phyloP scores from a whole-genome alignment of 2,329 filamentous ascomycete genomes.

The Thielaviopsis punctulata region DNA sequence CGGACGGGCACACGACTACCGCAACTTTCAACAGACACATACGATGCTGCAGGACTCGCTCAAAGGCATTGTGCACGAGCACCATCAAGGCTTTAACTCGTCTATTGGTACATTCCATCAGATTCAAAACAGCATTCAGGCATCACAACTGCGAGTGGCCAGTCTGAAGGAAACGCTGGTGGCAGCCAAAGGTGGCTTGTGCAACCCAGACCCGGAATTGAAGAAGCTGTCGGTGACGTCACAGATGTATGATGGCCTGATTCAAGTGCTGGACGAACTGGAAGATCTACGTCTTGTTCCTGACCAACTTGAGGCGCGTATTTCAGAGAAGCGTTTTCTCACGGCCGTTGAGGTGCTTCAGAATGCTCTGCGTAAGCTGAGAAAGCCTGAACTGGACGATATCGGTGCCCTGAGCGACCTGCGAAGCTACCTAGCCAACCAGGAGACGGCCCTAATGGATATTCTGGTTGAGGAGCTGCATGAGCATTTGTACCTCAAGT shows the following conservation, averaged over 20 bases:
- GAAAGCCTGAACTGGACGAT: conserved; percentile 74
- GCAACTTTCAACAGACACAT: conserved; percentile 69
- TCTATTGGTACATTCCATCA: conserved; percentile 98
- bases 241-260: conserved; percentile 75
- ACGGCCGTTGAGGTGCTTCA: conserved; percentile 85
- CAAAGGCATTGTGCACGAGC: conserved; percentile 92
- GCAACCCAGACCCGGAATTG: conserved; percentile 74
- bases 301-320: conserved; percentile 80
- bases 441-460: conserved; percentile 80
- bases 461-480: conserved; percentile 95
- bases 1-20: conserved; percentile 75
- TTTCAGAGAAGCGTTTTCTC: conserved; percentile 90
- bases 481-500: conserved; percentile 93
- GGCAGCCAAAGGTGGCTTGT: conserved; percentile 63
- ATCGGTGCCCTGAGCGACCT: conserved; percentile 81
- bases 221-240: conserved; percentile 77
- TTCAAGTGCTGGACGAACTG: conserved; percentile 67
- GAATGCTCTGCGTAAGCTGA: conserved; percentile 65
- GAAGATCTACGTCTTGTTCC: conserved; percentile 81
- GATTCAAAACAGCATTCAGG: conserved; percentile 83
- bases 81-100: conserved; percentile 97
- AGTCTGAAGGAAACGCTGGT: conserved; percentile 68
- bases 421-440: conserved; percentile 75
- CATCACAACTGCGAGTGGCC: conserved; percentile 72
- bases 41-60: conserved; percentile 80